Base-by-base conservation (phyloP, 306 rosid species). In the Psophocarpus tetragonolobus region DNA sequence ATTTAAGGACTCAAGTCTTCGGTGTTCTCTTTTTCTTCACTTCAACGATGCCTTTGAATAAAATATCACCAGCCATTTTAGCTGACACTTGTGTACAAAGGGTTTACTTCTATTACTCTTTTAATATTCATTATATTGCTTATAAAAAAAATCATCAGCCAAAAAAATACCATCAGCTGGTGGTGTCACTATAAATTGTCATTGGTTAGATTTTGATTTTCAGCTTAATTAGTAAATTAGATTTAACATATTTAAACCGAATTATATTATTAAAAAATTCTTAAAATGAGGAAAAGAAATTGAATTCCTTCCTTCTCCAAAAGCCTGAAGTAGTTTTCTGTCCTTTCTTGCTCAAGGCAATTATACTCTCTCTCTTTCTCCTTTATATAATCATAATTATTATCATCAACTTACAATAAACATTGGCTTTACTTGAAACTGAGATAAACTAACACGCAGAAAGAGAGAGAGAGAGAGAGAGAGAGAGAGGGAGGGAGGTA, bases 291-390 rank as follows among this genome's bases (percentile, higher is more conserved):
- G 29, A 63, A 63, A 63, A 35, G 42, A 61, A 61, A 29, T 61
- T 7, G 42, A 61, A 32, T 13, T 30, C 30, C 61, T 13, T 30
- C 30, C 61, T 45, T 44, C 45, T 12, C 30, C 71, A 62, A 21
- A 47, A 68, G 82, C 21, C 5, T 64, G 21, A 75, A 76, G 82
- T 80, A 76, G 82, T 80, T 60, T 73, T 33, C 33, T 83, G 85
- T 65, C 79, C 54, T 79, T 79, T 77, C 76, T 81, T 77, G 79
- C 97, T 88, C 95, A 73, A 79, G 93, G 90, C 71, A 85, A 73
- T 76, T 69, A 67, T 71, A 57, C 82, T 66, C 78, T 73, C 81
- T 71, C 68, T 51, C 42, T 42, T 11, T 30, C 36, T 3, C 32
- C 36, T 8, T 1, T 78, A 78, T 78, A 61, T 50, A 80, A 72